Evolutionary conservation across 345 rosid species (phyloP).

Genomic region (Hevea brasiliensis): DNA sequence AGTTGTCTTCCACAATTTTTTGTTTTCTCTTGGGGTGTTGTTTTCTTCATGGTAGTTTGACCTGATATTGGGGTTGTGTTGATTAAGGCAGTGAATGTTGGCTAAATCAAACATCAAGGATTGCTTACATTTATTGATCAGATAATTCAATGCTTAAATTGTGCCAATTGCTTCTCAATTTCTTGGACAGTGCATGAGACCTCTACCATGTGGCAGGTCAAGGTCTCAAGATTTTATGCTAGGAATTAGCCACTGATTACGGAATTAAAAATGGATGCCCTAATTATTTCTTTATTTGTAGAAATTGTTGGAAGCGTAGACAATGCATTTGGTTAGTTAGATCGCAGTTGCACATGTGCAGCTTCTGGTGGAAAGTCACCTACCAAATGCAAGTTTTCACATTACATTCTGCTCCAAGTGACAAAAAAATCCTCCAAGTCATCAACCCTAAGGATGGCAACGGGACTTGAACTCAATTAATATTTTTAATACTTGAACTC

Average conservation of each 20-base stretch:
- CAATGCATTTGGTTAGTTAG: neutral
- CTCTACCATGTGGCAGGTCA: conserved; percentile 15
- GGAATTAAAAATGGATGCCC: neutral
- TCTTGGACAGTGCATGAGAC: conserved; percentile 1
- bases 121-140: conserved; percentile 3
- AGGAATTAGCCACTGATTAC: conserved; percentile 4
- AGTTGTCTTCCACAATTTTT: conserved; percentile 9
- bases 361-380: neutral
- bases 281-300: neutral
- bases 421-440: no score
- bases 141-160: conserved; percentile 1
- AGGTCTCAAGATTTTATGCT: neutral
- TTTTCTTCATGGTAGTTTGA: neutral
- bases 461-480: no score
- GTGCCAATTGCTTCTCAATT: conserved; percentile 1
- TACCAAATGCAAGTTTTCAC: neutral
- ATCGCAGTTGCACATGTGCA: neutral
- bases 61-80: conserved; percentile 6
- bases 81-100: neutral
- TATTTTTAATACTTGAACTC: no score
- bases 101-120: neutral
- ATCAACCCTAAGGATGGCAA: no score
- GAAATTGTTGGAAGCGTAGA: neutral
- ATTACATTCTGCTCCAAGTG: neutral
- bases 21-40: conserved; percentile 9